Percentiles rank a stretch among this genome's conserved stretches.
Conservation (phyloP, 768 basidiomycete genomes). For the Udeniomyces megalosporus region DNA sequence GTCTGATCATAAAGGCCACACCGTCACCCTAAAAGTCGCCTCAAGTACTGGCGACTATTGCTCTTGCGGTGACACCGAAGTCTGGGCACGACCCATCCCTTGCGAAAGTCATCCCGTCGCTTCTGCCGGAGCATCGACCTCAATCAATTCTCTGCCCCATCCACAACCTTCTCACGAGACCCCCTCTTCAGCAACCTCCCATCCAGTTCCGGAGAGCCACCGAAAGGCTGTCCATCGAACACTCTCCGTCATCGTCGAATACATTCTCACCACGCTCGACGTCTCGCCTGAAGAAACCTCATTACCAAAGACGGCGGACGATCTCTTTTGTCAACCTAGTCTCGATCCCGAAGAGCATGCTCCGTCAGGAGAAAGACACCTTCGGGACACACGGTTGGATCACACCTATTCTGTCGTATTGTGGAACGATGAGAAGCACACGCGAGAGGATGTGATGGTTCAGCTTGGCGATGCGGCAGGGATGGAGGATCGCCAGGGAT, state of each 20-base stretch:
- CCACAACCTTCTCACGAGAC: neutral
- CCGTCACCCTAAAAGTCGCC: constrained; percentile 79
- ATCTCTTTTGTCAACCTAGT: neutral
- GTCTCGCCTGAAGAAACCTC: constrained; percentile 60
- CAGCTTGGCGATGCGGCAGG: constrained; percentile 27
- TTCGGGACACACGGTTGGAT: constrained; percentile 10
- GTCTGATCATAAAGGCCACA: constrained; percentile 72
- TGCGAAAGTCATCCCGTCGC: constrained; percentile 77
- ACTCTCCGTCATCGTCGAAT: constrained; percentile 62
- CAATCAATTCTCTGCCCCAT: neutral
- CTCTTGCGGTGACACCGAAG: constrained; percentile 83
- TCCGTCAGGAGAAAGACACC: neutral
- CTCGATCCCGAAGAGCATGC: neutral
- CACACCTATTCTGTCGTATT: constrained; percentile 51
- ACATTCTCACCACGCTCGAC: constrained; percentile 64
- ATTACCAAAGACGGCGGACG: constrained; percentile 50
- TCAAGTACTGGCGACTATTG: constrained; percentile 65
- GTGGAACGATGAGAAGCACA: constrained; percentile 98
- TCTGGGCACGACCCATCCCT: constrained; percentile 52
- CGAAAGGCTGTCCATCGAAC: constrained; percentile 59
- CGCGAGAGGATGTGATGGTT: constrained; percentile 62
- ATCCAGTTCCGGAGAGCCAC: constrained; percentile 23
- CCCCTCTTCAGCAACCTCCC: neutral
- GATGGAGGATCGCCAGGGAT: constrained; percentile 18
- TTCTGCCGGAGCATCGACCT: constrained; percentile 25